Conservation (phyloP, 257 asterid species). For the Solanum medicagineum region DNA sequence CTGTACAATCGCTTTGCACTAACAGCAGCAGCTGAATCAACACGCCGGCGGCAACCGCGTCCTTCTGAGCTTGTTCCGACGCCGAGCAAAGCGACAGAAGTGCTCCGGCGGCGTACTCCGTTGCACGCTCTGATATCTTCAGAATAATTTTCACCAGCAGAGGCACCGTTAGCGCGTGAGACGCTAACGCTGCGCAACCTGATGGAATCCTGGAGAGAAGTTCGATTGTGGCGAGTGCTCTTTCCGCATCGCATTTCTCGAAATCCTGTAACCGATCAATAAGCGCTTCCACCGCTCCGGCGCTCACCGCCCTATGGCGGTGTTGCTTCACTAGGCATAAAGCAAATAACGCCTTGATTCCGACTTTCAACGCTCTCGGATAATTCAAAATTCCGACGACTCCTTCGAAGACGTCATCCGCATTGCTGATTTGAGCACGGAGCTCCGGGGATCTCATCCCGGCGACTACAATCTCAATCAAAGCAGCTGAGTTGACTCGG, state of each 20-base stretch:
- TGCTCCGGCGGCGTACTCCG: constrained; percentile 95
- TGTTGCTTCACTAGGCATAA: constrained; percentile 74
- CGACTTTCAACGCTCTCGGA: constrained; percentile 70
- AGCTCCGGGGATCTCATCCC: constrained; percentile 76
- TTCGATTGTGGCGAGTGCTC: constrained; percentile 92
- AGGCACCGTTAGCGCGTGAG: constrained; percentile 79
- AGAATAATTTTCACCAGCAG: constrained; percentile 62
- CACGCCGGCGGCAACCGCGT: constrained; percentile 75
- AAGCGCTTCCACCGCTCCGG: constrained; percentile 74
- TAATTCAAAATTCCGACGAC: constrained; percentile 50
- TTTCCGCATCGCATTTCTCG: constrained; percentile 88
- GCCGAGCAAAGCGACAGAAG: constrained; percentile 69
- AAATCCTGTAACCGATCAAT: constrained; percentile 49
- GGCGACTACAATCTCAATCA: constrained; percentile 52
- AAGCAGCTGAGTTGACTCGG: constrained; percentile 78
- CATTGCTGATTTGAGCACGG: constrained; percentile 47
- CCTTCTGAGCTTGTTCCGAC: constrained; percentile 49
- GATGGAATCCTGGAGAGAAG: constrained; percentile 73
- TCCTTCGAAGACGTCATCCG: constrained; percentile 69
- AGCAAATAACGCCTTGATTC: constrained; percentile 76
- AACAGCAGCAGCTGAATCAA: constrained; percentile 66
- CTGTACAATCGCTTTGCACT: constrained; percentile 97
- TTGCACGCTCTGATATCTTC: constrained; percentile 81
- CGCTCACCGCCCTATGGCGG: constrained; percentile 69
- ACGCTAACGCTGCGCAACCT: constrained; percentile 59